A percentile compares a stretch with the other conserved stretches of the same genome.
These are phyloP conservation scores for Omphalotus guepiniiformis DNA, from an alignment of 768 basidiomycete genomes.

Conservation along the genomic window DNA sequence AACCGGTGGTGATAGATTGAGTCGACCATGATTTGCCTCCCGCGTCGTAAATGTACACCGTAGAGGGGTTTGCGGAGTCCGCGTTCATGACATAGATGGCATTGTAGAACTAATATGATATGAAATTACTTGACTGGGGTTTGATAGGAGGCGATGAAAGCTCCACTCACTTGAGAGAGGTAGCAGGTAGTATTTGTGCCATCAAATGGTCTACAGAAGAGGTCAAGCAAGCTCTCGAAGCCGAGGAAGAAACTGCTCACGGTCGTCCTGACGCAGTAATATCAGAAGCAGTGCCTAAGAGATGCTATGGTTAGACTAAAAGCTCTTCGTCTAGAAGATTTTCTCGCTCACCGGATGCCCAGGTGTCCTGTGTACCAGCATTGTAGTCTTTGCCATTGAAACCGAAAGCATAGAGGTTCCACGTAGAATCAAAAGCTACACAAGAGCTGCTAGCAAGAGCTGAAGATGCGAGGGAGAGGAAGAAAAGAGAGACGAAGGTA, in stretches of 20 bases:
- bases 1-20: slow-evolving; percentile 44
- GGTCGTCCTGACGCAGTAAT: slow-evolving; percentile 75
- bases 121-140: too few species aligned
- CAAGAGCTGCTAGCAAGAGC: slow-evolving; percentile 48
- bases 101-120: slow-evolving; percentile 63
- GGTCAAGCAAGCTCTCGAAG: background rate
- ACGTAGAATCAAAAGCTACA: slow-evolving; percentile 72
- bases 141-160: too few species aligned
- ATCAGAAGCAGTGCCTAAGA: slow-evolving; percentile 52
- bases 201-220: slow-evolving; percentile 55
- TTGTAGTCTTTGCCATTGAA: slow-evolving; percentile 82
- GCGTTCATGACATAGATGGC: slow-evolving; percentile 83
- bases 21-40: slow-evolving; percentile 70
- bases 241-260: slow-evolving; percentile 38
- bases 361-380: slow-evolving; percentile 66
- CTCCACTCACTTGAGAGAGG: slow-evolving; percentile 70
- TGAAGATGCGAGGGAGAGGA: slow-evolving; percentile 29
- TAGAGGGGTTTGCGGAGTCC: slow-evolving; percentile 62
- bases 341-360: slow-evolving; percentile 53
- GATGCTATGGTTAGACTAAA: background rate
- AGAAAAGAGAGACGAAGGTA: slow-evolving; percentile 53
- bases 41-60: slow-evolving; percentile 81
- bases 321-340: too few species aligned
- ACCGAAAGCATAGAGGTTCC: slow-evolving; percentile 86
- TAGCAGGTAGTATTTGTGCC: slow-evolving; percentile 64